Base-by-base conservation (phyloP, 345 rosid species). In the Brassica carinata region DNA sequence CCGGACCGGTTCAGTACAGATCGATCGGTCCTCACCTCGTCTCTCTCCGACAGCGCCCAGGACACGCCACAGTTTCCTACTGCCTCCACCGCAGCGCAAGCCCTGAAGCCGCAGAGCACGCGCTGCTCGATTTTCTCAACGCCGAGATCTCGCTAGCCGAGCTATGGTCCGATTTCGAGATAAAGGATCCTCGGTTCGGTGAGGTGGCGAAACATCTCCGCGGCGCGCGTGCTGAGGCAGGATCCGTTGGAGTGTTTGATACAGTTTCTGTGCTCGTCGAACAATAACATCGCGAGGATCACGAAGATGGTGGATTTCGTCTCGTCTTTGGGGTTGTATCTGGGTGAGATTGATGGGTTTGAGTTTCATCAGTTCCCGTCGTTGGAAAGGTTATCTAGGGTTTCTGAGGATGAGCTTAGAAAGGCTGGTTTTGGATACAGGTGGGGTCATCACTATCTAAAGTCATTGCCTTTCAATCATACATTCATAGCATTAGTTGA, bases 161-260 rank as follows among this genome's bases (percentile, higher is more conserved):
- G 72, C 64, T 93, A 10, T 89, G 97, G 94, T 80, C 79, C 27
- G 88, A 63, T 36, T 95, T 95, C 88, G 89, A 95, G 8, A 55
- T 73, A 15, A 81, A 85, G 2, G 99, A 95, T 75, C 66, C 87
- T 38, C 83, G 94, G 27, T 93, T 96, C 73, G 87, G 90, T 5
- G 91, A 86, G 79, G 79, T 96, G 61, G 90, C 96, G 9, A 79
- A 36, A 58, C 77, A 85, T 27, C 84, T 96, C 75, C 72, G 85
- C 3, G 97, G 99, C 15, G 97, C 97, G 99, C 80, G 99, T 95
- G 67, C 79, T 95, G 74, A 83, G 97, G 85, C 99, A 96, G 89
- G 91, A 92, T 64, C 98, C 99, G 18, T 79, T 91, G 4, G 99
- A 96, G 88, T 93, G 98, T 69, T 66, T 96, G 87, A 57, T 92